Base-by-base conservation (phyloP, 768 basidiomycete species). In the Daedalea quercina region DNA sequence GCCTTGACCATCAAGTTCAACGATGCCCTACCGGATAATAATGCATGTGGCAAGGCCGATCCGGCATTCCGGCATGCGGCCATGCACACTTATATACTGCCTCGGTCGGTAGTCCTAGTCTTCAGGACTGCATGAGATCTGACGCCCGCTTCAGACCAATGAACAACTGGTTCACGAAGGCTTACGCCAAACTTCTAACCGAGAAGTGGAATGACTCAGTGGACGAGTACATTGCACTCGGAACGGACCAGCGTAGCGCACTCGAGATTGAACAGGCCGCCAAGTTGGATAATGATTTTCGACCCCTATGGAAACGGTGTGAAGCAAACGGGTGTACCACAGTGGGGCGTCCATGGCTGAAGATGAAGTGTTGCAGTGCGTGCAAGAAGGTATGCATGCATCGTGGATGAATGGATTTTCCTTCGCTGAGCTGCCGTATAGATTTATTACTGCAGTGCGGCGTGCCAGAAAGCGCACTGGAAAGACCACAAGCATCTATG, bases 131-230 rank as follows among this genome's bases (percentile, higher is more conserved):
- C 11, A 31, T 31, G n/a, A n/a, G n/a, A n/a, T n/a, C n/a, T n/a
- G n/a, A n/a, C n/a, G n/a, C n/a, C n/a, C n/a, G n/a, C n/a, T 31
- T 31, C 46, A 56, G 59, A 12, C 57, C 52, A 19, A 48, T 34
- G 41, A 25, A 9, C 9, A n/a, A 43, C 11, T n/a, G 17, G 9
- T 3, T 51, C 2, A 47, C 52, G 48, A 53, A 51, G 33, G 8
- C 11, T 15, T 46, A 34, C 15, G 11, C 19, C 26, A 34, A 37
- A 37, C 26, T 26, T 17, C 35, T 40, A 26, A 17, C 37, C 50
- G 46, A 51, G 44, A 55, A 59, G 37, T 67, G 64, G 64, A 65
- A 67, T 50, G 51, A 43, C 17, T 53, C 51, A 8, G 57, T 67
- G 1, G 66, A 67, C 43, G 47, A 54, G 23, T 66, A 66, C 50